These are phyloP conservation scores for Stipa capillata DNA, from an alignment of 176 grass and related monocot species.

Conservation along the genomic window DNA sequence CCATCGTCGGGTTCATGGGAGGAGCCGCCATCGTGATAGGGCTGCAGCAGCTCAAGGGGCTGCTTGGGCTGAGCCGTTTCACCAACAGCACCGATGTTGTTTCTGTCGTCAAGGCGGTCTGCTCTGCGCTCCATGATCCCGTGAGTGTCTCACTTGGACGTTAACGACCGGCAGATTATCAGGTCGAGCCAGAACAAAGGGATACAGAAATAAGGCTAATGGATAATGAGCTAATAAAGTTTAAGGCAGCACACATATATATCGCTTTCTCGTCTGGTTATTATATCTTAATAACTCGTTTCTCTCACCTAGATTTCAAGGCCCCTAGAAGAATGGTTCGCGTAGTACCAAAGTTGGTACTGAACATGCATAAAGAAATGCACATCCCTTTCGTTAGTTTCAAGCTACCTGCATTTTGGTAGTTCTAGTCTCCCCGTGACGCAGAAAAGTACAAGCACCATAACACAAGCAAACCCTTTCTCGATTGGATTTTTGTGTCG, in stretches of 20 bases:
- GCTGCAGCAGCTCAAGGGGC: constrained; percentile 85
- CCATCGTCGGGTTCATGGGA: constrained; percentile 91
- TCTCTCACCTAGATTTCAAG: neutral
- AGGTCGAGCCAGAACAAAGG: neutral
- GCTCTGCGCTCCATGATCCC: constrained; percentile 41
- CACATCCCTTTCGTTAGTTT: neutral
- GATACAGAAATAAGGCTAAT: neutral
- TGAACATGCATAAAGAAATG: neutral
- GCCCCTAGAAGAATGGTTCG: neutral
- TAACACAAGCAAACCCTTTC: neutral
- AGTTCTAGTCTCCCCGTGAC: neutral
- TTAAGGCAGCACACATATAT: neutral
- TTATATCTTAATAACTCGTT: neutral
- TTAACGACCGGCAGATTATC: neutral
- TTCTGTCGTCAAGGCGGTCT: constrained; percentile 63
- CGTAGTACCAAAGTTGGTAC: neutral
- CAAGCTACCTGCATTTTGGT: neutral
- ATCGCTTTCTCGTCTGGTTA: neutral
- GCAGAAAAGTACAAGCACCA: neutral
- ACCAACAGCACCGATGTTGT: constrained; percentile 82
- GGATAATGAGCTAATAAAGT: neutral
- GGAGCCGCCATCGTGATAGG: constrained; percentile 91
- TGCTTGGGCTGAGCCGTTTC: constrained; percentile 69
- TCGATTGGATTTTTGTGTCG: neutral
- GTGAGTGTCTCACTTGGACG: constrained; percentile 30